phyloP scores from a whole-genome alignment of 1,139 yeast genomes.

The Nakaseomyces kungkrabaensis region DNA sequence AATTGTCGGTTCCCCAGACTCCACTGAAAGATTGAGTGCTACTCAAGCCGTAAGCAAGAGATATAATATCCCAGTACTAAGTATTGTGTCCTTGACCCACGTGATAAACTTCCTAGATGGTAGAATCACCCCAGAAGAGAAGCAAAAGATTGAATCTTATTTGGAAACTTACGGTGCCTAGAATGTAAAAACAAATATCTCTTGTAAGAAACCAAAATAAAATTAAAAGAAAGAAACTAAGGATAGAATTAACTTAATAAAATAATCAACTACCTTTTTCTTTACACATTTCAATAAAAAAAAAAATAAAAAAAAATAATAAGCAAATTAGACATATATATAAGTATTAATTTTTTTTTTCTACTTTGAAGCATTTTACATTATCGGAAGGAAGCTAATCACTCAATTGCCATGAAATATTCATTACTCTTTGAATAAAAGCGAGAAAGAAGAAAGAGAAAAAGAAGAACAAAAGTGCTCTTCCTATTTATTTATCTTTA shows the following conservation, averaged over 20 bases:
- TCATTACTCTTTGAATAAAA: background rate
- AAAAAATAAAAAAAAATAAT: background rate
- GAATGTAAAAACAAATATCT: too few relatives aligned
- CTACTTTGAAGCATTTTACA: background rate
- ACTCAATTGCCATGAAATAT: too few relatives aligned
- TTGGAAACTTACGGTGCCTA: slow-evolving; percentile 35
- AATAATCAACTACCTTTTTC: too few relatives aligned
- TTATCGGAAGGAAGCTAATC: background rate
- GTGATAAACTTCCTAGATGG: slow-evolving; percentile 54
- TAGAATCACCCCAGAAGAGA: slow-evolving; percentile 45
- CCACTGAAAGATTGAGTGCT: slow-evolving; percentile 45
- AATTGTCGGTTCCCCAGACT: slow-evolving; percentile 48
- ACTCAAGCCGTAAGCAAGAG: slow-evolving; percentile 68
- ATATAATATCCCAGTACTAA: slow-evolving; percentile 71
- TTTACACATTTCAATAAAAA: too few relatives aligned
- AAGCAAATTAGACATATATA: background rate
- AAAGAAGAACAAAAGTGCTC: too few relatives aligned
- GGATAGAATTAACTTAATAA: background rate
- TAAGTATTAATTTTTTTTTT: background rate
- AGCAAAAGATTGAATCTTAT: slow-evolving; percentile 49
- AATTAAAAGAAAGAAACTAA: background rate
- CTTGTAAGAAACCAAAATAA: background rate
- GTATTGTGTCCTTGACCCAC: slow-evolving; percentile 69
- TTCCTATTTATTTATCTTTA: too few relatives aligned
- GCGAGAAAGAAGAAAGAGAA: too few relatives aligned